Conservation (phyloP, 192 early-diverging fungal species). For the Umbelopsis ramanniana region DNA sequence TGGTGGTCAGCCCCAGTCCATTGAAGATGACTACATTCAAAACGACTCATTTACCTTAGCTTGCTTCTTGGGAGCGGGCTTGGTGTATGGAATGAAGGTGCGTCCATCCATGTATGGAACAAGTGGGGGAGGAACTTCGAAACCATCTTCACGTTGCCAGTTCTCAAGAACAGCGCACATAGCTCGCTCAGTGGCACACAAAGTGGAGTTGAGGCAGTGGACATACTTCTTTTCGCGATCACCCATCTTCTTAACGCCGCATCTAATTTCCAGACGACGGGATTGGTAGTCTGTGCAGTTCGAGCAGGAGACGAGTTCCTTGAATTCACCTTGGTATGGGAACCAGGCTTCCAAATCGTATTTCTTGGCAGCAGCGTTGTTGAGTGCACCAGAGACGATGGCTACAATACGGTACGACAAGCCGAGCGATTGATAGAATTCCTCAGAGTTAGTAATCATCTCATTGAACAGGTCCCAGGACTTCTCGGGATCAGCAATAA, state of each 20-base stretch:
- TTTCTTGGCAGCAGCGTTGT: constrained; percentile 99
- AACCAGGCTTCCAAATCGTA: constrained; percentile 99
- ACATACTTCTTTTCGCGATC: constrained; percentile 95
- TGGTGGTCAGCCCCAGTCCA: no score
- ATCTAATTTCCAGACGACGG: constrained; percentile 91
- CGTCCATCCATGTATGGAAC: constrained; percentile 93
- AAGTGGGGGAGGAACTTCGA: constrained; percentile 85
- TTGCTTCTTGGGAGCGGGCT: constrained; percentile 43
- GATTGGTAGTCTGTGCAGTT: constrained; percentile 99
- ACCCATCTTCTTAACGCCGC: constrained; percentile 96
- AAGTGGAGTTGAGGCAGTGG: constrained; percentile 96
- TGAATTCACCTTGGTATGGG: constrained; percentile 97
- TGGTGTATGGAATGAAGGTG: constrained; percentile 88
- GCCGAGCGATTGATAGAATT: constrained; percentile 94
- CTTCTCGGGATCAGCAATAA: constrained; percentile 94
- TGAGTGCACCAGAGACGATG: constrained; percentile 97
- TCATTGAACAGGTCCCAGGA: constrained; percentile 99
- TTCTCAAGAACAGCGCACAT: constrained; percentile 96
- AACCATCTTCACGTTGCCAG: constrained; percentile 91
- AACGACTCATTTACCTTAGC: constrained; percentile 6
- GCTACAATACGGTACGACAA: constrained; percentile 93
- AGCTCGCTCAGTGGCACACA: constrained; percentile 94
- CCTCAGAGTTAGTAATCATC: constrained; percentile 90
- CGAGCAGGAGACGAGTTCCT: constrained; percentile 97
- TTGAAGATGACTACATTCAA: no score